phyloP scores from a whole-genome alignment of 108 stramenopile species.

The Nannochloropsis oceanica region DNA sequence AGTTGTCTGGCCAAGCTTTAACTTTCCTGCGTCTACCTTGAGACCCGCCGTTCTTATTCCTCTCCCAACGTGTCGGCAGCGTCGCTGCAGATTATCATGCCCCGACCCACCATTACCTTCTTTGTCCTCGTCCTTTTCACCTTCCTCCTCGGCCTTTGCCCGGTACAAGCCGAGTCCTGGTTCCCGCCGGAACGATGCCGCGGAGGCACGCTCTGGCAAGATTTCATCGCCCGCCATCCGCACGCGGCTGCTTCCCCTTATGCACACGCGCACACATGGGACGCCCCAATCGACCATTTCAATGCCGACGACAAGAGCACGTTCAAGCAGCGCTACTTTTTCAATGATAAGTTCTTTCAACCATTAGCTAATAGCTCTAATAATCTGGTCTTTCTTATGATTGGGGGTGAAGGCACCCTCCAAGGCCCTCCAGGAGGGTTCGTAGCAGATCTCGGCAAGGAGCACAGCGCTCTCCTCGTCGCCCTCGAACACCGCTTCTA shows the following conservation, averaged over 20 bases:
- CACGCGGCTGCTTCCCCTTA: background rate
- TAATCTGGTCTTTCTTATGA: background rate
- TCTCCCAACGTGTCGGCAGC: no score
- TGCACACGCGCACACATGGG: background rate
- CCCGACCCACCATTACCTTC: no score
- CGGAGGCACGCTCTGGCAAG: background rate
- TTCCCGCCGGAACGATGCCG: background rate
- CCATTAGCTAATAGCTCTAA: background rate
- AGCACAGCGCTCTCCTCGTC: background rate
- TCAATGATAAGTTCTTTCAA: background rate
- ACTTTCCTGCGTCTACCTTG: no score
- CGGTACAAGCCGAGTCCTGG: background rate
- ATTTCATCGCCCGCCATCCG: background rate
- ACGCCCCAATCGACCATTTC: conserved; percentile 5
- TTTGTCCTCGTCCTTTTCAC: background rate
- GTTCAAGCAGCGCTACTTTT: conserved; percentile 6
- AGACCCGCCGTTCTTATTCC: no score
- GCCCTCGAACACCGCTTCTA: conserved; percentile 29
- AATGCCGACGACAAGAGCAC: background rate
- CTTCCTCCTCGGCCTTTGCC: no score
- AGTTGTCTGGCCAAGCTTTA: no score
- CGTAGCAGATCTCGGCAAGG: conserved; percentile 1
- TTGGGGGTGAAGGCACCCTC: conserved; percentile 10
- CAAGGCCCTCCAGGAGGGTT: background rate
- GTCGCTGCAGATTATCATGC: no score